Percentiles rank a stretch among this genome's conserved stretches.
Conservation (phyloP, 139 green algal genomes). For the Chlorella vulgaris region DNA sequence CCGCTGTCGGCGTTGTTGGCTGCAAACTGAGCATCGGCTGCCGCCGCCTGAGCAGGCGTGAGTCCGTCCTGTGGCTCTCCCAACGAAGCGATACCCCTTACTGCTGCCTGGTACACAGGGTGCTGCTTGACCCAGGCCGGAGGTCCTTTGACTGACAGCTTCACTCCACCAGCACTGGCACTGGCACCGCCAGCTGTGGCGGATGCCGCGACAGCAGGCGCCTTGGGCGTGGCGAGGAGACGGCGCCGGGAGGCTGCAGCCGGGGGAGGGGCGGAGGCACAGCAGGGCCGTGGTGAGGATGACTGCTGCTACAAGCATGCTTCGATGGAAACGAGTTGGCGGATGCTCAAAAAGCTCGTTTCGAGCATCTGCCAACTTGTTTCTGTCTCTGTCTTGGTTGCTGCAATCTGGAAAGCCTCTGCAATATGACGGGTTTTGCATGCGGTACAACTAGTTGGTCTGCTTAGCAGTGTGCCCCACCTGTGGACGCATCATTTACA, state of each 20-base stretch:
- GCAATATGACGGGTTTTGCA: too few relatives aligned
- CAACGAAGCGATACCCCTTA: background rate
- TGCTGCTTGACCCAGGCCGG: background rate
- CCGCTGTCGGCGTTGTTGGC: background rate
- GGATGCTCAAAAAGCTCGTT: background rate
- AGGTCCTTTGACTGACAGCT: background rate
- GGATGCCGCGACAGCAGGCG: background rate
- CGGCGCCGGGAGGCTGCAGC: background rate
- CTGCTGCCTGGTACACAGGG: background rate
- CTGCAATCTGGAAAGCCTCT: too few relatives aligned
- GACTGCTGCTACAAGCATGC: background rate
- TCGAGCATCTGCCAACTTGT: background rate
- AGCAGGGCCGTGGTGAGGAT: background rate
- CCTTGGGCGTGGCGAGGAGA: background rate
- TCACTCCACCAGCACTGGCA: background rate
- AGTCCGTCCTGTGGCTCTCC: background rate
- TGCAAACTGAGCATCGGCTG: background rate
- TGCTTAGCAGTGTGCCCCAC: too few relatives aligned
- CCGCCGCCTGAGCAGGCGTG: background rate
- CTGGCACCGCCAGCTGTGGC: background rate
- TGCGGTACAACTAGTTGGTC: too few relatives aligned
- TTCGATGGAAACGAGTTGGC: background rate
- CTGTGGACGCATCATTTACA: conserved; percentile 8
- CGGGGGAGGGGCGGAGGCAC: background rate
- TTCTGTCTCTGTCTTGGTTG: background rate